These are phyloP conservation scores for Vachellia pachyceras DNA, from an alignment of 306 rosid species.

Conservation along the genomic window DNA sequence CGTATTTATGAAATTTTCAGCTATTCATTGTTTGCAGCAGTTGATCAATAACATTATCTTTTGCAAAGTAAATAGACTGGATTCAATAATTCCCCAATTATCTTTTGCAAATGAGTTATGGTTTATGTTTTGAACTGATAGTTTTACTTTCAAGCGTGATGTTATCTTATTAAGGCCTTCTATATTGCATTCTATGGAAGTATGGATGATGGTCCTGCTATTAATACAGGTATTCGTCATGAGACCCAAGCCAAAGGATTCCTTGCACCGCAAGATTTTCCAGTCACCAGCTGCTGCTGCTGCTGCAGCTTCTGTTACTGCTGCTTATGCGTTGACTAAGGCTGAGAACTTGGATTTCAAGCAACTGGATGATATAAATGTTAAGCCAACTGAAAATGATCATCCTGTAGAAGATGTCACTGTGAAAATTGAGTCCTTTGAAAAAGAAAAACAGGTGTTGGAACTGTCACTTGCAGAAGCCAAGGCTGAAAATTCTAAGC, in stretches of 20 bases:
- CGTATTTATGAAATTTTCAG: not conserved
- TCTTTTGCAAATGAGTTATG: constrained; percentile 10
- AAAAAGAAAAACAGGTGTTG: constrained; percentile 63
- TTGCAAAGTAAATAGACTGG: constrained; percentile 12
- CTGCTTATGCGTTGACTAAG: constrained; percentile 91
- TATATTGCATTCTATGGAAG: constrained; percentile 32
- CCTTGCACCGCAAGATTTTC: constrained; percentile 76
- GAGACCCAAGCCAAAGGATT: constrained; percentile 78
- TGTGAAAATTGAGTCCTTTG: constrained; percentile 54
- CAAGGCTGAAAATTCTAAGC: constrained; percentile 66
- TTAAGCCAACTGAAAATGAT: constrained; percentile 50
- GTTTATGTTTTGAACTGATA: constrained; percentile 10
- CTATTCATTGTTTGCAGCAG: not conserved
- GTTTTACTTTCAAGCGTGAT: constrained; percentile 18
- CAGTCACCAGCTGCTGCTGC: constrained; percentile 99
- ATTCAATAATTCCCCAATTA: constrained; percentile 10
- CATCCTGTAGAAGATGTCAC: constrained; percentile 44
- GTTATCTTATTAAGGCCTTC: constrained; percentile 18
- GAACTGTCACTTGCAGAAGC: constrained; percentile 68
- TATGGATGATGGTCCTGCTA: constrained; percentile 36
- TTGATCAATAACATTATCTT: not conserved
- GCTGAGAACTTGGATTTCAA: constrained; percentile 69
- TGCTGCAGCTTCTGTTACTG: constrained; percentile 95
- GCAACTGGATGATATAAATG: constrained; percentile 48
- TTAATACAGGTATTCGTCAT: constrained; percentile 71